These are phyloP conservation scores for Mallotus nudiflorus DNA, from an alignment of 345 rosid genomes.

Conservation along the genomic window DNA sequence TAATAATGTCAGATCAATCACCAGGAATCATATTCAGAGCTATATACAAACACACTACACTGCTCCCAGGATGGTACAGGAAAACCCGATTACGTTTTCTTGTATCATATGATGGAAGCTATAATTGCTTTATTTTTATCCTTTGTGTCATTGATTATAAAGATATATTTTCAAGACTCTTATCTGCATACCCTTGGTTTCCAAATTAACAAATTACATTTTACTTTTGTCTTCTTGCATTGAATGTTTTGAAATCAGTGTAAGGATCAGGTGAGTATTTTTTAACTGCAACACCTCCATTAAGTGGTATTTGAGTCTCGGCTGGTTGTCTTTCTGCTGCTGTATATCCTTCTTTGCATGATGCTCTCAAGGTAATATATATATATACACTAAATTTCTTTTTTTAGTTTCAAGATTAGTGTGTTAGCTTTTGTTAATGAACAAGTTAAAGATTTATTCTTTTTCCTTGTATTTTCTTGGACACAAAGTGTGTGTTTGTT, in stretches of 20 bases:
- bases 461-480: too few relatives aligned
- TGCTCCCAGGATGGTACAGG: constrained; percentile 90
- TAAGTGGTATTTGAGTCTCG: constrained; percentile 3
- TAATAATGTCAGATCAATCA: constrained; percentile 72
- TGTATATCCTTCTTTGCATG: too few relatives aligned
- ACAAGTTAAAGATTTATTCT: too few relatives aligned
- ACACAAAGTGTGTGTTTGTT: too few relatives aligned
- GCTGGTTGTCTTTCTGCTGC: constrained; percentile 20
- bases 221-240: too few relatives aligned
- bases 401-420: too few relatives aligned
- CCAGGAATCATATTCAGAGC: constrained; percentile 69
- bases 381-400: too few relatives aligned
- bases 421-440: too few relatives aligned
- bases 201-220: too few relatives aligned
- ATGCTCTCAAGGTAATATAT: too few relatives aligned
- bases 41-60: constrained; percentile 93
- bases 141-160: background rate
- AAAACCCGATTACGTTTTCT: background rate
- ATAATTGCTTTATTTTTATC: background rate
- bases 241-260: constrained; percentile 68
- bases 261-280: constrained; percentile 79
- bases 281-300: constrained; percentile 58
- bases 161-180: background rate
- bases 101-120: background rate
- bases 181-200: background rate